These are phyloP conservation scores for Narthecium ossifragum DNA, from an alignment of 106 monocot species.

Conservation along the genomic window DNA sequence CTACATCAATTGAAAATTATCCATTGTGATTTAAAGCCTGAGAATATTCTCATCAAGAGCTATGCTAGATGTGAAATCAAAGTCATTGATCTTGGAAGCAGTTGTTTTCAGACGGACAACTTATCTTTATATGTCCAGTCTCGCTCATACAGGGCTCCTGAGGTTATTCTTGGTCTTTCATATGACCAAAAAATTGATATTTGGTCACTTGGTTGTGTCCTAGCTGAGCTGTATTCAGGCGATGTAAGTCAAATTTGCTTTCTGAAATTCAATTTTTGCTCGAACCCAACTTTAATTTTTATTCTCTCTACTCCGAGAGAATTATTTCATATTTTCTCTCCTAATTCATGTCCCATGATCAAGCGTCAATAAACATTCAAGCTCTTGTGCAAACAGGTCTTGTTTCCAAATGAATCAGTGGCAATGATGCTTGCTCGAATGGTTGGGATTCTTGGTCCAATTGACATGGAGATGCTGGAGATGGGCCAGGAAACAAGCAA, in stretches of 20 bases:
- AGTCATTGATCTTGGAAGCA: slow-evolving; percentile 96
- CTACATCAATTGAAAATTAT: slow-evolving; percentile 75
- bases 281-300: too few species aligned
- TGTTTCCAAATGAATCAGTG: slow-evolving; percentile 80
- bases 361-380: not conserved
- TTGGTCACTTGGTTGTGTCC: slow-evolving; percentile 93
- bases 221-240: slow-evolving; percentile 89
- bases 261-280: too few species aligned
- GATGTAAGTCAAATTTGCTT: slow-evolving; percentile 52
- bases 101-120: slow-evolving; percentile 85
- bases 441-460: slow-evolving; percentile 76
- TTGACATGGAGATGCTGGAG: slow-evolving; percentile 75
- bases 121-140: slow-evolving; percentile 82
- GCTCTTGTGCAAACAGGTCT: slow-evolving; percentile 37
- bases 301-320: too few species aligned
- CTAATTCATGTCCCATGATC: not conserved
- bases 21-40: slow-evolving; percentile 94
- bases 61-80: slow-evolving; percentile 92
- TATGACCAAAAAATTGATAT: slow-evolving; percentile 91
- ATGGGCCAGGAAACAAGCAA: slow-evolving; percentile 62
- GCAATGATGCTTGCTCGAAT: slow-evolving; percentile 71
- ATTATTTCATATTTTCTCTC: too few species aligned
- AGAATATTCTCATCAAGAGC: slow-evolving; percentile 94
- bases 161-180: slow-evolving; percentile 79
- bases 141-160: slow-evolving; percentile 95